Base-by-base conservation (phyloP, 176 grass and related monocot genomes). In the Juncus inflexus region DNA sequence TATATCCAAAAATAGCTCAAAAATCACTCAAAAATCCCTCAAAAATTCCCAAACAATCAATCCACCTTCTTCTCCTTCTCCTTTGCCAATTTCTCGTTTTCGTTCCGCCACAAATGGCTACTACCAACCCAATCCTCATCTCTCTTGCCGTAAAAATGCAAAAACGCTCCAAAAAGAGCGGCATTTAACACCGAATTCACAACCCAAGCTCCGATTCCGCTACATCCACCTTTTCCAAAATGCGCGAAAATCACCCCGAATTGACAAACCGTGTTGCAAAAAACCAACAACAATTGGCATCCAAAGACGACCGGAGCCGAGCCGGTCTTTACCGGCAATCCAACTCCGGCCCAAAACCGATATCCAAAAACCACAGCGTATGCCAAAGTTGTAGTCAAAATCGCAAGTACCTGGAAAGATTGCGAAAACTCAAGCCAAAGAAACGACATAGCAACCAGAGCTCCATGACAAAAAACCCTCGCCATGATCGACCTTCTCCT, bases 361-460 rank as follows among this genome's bases (percentile, higher is more conserved):
- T 79, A 91, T 0, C 74, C 82, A 60, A 81, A 86, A 4, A 87
- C 85, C n/a, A 97, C 77, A 45, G 74, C 77, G 76, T 99, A 86
- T 0, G 83, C 82, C 7, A 92, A 83, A 40, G 88, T 89, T 51
- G 88, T 78, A 0, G 83, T 81, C 3, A 97, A 85, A 77, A 97
- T 97, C 15, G 88, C 94, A 15, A 90, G 77, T 28, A 97, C 85
- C 88, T 97, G 94, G 75, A 97, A 91, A 52, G 94, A 97, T 78
- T 97, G 88, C 12, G 94, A 97, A 85, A 97, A 97, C 82, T 97
- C 88, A 12, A 92, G 83, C 94, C 88, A 97, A 57, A 97, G 88
- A 78, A 97, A 97, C 2, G 94, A 86, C 88, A 91, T 99, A 71
- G 85, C 78, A 1, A 99, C 56, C 47, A 90, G 60, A 0, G 83